Evolutionary conservation across 768 basidiomycete species (phyloP), one percentile per base, ranked within the genome.

Genomic region (Coprinopsis strossmayeri): DNA sequence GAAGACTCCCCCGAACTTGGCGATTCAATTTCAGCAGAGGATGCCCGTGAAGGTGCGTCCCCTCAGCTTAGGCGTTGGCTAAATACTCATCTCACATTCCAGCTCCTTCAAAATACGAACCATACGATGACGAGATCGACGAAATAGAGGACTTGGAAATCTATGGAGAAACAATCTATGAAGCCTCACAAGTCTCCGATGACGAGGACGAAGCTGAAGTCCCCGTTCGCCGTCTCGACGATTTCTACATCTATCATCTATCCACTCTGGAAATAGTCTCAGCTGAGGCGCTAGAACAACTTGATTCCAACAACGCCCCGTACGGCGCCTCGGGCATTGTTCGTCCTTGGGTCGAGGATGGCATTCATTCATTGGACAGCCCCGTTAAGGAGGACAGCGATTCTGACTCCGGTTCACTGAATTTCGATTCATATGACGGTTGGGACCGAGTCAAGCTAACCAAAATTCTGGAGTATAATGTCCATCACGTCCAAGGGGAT

Each of bases 181-280:
- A 38, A 18, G 7, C 40, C 5, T 11, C 43, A 2, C 15, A 34
- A 18, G 48, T 41, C 40, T 3, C 53, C 5, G 61, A 62, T 0
- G 50, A 55, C 42, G 67, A 63, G 34, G 59, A 60, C 27, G 68
- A 69, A 15, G 56, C 59, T 5, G 67, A 69, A 5, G 53, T 83
- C 26, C 85, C 85, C 12, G 67, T 87, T 37, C 76, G 85, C 5
- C 53, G 72, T 0, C 66, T 87, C 7, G 62, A 67, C 0, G 65
- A 80, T 49, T 87, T 84, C 55, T 58, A 66, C 0, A 63, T 86
- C 26, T 84, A 81, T 46, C 62, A 78, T 12, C 25, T 53, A 11
- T 50, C 57, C 1, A 69, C 70, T 1, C 48, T 57, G 5, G 59
- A 68, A 13, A 56, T 78, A 2, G 58, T 83, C 7, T 64, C 69